These are phyloP conservation scores for Cicer bijugum DNA, from an alignment of 306 rosid species.

Conservation along the genomic window DNA sequence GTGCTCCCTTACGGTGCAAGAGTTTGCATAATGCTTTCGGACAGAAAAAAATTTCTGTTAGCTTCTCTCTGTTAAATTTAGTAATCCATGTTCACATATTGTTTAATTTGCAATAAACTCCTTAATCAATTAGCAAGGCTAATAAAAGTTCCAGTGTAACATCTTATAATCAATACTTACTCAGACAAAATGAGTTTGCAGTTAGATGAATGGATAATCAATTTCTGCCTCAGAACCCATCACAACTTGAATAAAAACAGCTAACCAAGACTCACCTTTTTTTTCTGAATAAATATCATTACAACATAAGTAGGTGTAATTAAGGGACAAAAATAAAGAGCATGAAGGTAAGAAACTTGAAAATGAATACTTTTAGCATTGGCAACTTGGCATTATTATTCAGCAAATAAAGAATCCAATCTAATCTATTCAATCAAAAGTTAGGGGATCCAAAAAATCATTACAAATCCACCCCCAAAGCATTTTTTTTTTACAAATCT, in stretches of 20 bases:
- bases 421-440: slow-evolving; percentile 22
- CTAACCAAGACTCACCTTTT: neutral
- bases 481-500: neutral
- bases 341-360: slow-evolving; percentile 21
- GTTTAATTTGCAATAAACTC: slow-evolving; percentile 7
- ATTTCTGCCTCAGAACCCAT: neutral
- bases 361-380: slow-evolving; percentile 19
- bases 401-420: slow-evolving; percentile 18
- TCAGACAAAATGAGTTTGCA: neutral
- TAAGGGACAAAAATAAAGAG: neutral
- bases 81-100: neutral
- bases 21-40: neutral
- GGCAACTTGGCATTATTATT: neutral
- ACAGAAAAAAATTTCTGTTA: neutral
- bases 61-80: neutral
- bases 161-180: slow-evolving; percentile 1
- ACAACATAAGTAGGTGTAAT: slow-evolving; percentile 8
- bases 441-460: neutral
- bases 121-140: neutral
- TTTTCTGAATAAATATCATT: neutral
- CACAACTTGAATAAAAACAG: slow-evolving; percentile 15
- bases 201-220: slow-evolving; percentile 5
- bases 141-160: neutral
- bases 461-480: neutral
- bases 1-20: no score